Evolutionary conservation across 2,329 filamentous ascomycete species (phyloP), one percentile per base, ranked within the genome.

Genomic region (Ophiosphaerella korrae): DNA sequence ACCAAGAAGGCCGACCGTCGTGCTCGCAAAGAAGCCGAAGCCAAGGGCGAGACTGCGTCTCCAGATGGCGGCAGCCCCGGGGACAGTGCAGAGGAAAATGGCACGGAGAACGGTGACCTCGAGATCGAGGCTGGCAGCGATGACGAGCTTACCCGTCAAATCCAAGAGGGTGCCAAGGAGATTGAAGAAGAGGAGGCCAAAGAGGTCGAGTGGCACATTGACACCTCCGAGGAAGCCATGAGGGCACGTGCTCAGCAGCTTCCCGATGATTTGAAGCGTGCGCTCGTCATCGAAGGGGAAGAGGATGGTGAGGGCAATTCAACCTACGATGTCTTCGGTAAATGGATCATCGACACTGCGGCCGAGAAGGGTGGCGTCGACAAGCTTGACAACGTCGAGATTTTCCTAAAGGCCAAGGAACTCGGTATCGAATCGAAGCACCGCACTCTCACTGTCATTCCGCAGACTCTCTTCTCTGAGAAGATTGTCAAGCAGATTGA

Each of bases 391-490:
- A 92, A 95, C 68, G 83, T 97, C 61, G 88, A 92, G 34, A 90
- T 99, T 73, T 97, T 96, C 77, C 80, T 95, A 78, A 97, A 99
- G 83, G 93, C 93, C 60, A 94, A 96, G 80, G 94, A 97, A 67
- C 82, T 97, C 49, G 92, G 92, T 65, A 94, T 99, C 60, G 93
- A 97, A 78, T 77, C 77, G 78, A 99, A 97, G 85, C 90, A 97
- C 82, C 92, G 89, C 78, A 96, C 92, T 42, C 83, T 96, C 48
- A 84, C 92, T 50, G 92, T 99, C 52, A 86, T 99, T 38, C 90
- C 92, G 42, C 92, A 96, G 81, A 93, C 90, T 61, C 82, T 99
- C 64, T 99, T 99, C 74, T 87, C 96, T 74, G 88, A 96, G 70
- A 88, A 90, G 74, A 92, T 97, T 60, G 81, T 88, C 72, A 86